Evolutionary conservation across 306 rosid species (phyloP), one percentile per base, ranked within the genome.

Genomic region (Castanea sativa): DNA sequence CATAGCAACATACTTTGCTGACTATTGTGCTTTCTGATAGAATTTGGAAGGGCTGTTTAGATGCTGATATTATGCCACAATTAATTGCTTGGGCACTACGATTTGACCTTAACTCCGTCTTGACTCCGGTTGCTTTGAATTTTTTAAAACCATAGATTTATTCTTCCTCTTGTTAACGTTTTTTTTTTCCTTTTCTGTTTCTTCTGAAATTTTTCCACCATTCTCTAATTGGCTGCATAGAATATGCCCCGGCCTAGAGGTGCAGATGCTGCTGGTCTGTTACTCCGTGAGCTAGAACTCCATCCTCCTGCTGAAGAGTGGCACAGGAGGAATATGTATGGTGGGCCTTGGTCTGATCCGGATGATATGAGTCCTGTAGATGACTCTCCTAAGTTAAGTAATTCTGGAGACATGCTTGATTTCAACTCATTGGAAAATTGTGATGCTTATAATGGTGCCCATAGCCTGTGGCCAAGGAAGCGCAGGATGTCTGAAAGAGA

Each of bases 401-500:
- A 81, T 85, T 90, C 88, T n/a, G 81, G 73, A 67, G 91, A 90
- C 81, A 83, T 87, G 43, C 87, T 84, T 69, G 92, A 89, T 90
- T 85, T 81, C 67, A 86, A 86, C 76, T 89, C 90, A 43, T 30
- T 85, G 87, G 98, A 91, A 73, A 84, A 85, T 79, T 84, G 83
- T 60, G 86, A 91, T 82, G 87, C 84, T 68, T 80, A 85, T 71
- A 78, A 86, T 53, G 97, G 97, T 81, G 75, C 87, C 71, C 91
- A 87, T 69, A 90, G 86, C 71, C 75, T 95, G 82, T 95, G 99
- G 99, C 99, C 99, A 41, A 85, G 93, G 93, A 95, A 95, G 83
- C 99, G 99, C 77, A 89, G 99, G 82, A 85, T 95, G 91, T 95
- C 99, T 65, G 99, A 95, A 88, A 89, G 99, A 85, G 98, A 95